Percentiles rank a stretch among this genome's conserved stretches.
Evolutionary conservation across 1,284 basidiomycete genomes (phyloP).

Genomic region (Trichosporon coremiiforme): DNA sequence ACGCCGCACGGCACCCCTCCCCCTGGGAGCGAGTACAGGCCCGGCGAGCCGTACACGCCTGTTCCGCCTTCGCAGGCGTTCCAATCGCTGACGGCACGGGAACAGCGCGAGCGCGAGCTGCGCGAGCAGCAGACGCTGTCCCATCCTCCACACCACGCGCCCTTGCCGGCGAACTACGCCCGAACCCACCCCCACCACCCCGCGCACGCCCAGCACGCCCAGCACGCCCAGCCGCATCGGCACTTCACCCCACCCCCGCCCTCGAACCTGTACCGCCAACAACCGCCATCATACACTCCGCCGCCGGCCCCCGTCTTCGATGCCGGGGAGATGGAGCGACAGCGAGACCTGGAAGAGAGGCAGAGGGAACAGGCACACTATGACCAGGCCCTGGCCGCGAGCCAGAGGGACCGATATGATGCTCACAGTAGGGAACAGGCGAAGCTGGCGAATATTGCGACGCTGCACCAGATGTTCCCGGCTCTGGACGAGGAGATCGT

Average conservation of each 20-base stretch:
- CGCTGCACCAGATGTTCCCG: conserved; percentile 84
- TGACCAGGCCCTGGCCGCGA: background rate
- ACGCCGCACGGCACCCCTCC: conserved; percentile 27
- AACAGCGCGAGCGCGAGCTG: background rate
- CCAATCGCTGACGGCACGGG: background rate
- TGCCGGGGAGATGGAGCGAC: background rate
- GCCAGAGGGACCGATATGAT: conserved; percentile 22
- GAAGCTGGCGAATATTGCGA: conserved; percentile 59
- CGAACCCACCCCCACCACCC: background rate
- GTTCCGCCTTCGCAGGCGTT: no score
- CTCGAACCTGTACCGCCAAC: background rate
- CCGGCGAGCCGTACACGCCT: no score
- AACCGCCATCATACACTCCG: background rate
- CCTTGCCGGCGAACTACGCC: background rate
- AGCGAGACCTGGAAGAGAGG: background rate
- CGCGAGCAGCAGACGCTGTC: background rate
- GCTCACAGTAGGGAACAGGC: conserved; percentile 39
- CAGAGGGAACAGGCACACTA: background rate
- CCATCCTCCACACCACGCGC: no score
- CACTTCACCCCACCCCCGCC: background rate
- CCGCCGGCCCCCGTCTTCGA: background rate
- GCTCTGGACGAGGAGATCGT: conserved; percentile 74
- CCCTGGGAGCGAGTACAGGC: background rate
- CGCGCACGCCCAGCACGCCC: no score
- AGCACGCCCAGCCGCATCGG: no score